Base-by-base conservation (phyloP, 2,329 filamentous ascomycete species). In the Raffaelea ambrosiae region DNA sequence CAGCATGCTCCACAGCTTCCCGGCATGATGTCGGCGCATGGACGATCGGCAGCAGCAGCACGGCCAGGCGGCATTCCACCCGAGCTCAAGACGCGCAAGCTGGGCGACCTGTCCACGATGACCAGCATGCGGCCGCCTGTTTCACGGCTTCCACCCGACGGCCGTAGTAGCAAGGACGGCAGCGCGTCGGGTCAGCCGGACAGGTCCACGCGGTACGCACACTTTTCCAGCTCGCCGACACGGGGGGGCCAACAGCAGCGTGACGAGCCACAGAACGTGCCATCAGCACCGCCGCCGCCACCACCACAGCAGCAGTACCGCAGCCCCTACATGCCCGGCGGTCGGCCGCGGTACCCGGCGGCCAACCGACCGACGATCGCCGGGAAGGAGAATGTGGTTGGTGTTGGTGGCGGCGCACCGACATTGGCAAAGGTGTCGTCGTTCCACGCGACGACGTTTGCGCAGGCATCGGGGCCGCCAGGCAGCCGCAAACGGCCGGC, bases 151-250 rank as follows among this genome's bases (percentile, higher is more conserved):
- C 43, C 11, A n/a, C 20, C 13, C 0, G 22, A 26, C n/a, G 18
- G n/a, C 31, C 2, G 10, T 16, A 19, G 23, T 36, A 38, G 9
- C 36, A 20, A 4, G 5, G 14, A 51, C 35, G 55, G 61, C 7
- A n/a, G n/a, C n/a, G n/a, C n/a, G n/a, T n/a, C n/a, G n/a, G 54
- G 58, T 3, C 54, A 53, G 4, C 45, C 55, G 35, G 63, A 61
- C 26, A n/a, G n/a, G n/a, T 8, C 35, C 47, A 73, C 71, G 44
- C 63, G 64, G 8, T 84, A 86, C 54, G 60, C 69, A 1, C 74
- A 71, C 52, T 79, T 81, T 57, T 81, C 77, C 0, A 81, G 77
- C 61, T 78, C 77, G 18, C 76, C 78, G 4, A 29, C n/a, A n/a
- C 50, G 26, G 48, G 21, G 13, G 33, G n/a, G 1, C 42, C 43